These are phyloP conservation scores for Colletotrichum filicis DNA, from an alignment of 2,329 filamentous ascomycete genomes.

Conservation along the genomic window DNA sequence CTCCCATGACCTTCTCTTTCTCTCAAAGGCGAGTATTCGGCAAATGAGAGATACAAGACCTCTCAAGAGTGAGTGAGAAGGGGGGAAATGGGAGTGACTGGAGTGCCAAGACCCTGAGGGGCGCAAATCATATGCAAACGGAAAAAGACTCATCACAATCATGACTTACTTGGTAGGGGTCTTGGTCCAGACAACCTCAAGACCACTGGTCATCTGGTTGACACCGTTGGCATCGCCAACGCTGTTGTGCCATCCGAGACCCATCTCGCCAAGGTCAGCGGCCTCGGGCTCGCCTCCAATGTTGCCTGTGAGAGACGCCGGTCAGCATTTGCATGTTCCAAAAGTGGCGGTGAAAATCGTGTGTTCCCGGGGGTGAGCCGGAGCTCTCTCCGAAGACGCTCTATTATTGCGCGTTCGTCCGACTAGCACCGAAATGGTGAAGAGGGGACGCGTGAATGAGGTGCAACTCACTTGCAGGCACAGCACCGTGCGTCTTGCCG, in stretches of 20 bases:
- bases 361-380: background rate
- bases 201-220: slow-evolving; percentile 78
- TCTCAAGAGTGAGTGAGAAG: background rate
- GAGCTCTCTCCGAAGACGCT: background rate
- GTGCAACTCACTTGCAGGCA: slow-evolving; percentile 18
- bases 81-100: background rate
- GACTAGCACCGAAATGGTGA: background rate
- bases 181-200: slow-evolving; percentile 84
- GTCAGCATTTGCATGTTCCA: slow-evolving; percentile 12
- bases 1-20: background rate
- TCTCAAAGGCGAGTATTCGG: background rate
- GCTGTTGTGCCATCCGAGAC: slow-evolving; percentile 78
- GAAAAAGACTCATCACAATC: slow-evolving; percentile 7
- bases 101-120: background rate
- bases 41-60: background rate
- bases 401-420: background rate
- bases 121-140: slow-evolving; percentile 8
- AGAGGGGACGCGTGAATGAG: background rate
- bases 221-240: slow-evolving; percentile 74
- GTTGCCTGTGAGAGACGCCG: slow-evolving; percentile 60
- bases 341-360: background rate
- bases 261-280: slow-evolving; percentile 72
- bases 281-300: slow-evolving; percentile 76
- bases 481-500: slow-evolving; percentile 85
- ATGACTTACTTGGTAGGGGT: slow-evolving; percentile 69